Conservation (phyloP, 352 stramenopile genomes). For the Phytophthora pseudosyringae region DNA sequence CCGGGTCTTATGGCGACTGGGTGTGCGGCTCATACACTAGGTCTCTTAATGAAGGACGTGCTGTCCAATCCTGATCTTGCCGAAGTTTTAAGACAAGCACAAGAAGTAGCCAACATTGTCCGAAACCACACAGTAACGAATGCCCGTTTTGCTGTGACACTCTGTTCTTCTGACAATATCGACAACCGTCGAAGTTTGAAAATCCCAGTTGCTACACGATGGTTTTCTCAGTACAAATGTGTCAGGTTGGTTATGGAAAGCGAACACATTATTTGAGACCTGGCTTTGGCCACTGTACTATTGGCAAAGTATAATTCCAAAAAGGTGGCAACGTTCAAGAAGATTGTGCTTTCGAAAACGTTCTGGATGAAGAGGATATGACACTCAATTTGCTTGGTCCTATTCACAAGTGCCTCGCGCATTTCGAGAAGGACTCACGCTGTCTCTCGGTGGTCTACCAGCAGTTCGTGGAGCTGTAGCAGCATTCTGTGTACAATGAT, state of each 20-base stretch:
- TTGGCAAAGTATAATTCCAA: conserved; percentile 9
- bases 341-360: conserved; percentile 4
- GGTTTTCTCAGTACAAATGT: conserved; percentile 9
- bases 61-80: background rate
- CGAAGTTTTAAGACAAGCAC: conserved; percentile 6
- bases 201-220: conserved; percentile 7
- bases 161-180: background rate
- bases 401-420: conserved; percentile 9
- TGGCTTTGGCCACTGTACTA: background rate
- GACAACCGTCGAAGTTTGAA: conserved; percentile 5
- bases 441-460: conserved; percentile 17
- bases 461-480: conserved; percentile 8
- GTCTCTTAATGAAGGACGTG: conserved; percentile 12
- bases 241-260: conserved; percentile 9
- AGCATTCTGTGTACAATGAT: conserved; percentile 12
- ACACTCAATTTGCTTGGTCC: conserved; percentile 6
- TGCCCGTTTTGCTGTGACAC: background rate
- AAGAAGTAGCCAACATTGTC: conserved; percentile 9
- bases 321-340: background rate
- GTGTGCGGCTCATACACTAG: background rate
- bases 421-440: conserved; percentile 13
- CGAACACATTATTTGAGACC: conserved; percentile 8
- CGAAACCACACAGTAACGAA: conserved; percentile 13
- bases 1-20: background rate
- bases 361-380: conserved; percentile 13